Evolutionary conservation across 2,329 filamentous ascomycete species (phyloP).

Genomic region (Alternaria ventricosa): DNA sequence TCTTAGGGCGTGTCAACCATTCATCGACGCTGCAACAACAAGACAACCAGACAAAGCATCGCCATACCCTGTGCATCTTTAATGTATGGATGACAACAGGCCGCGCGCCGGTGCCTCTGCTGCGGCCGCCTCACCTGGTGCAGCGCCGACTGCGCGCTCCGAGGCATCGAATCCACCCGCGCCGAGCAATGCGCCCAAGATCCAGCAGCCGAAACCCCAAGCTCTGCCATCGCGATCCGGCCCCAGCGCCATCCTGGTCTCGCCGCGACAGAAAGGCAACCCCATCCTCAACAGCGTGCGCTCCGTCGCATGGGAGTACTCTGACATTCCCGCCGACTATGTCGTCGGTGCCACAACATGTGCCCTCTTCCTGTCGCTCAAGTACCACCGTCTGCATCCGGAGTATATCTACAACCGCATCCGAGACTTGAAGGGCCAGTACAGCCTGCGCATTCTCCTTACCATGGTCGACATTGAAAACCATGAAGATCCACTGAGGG

Average conservation of each 20-base stretch:
- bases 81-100: slow-evolving; percentile 45
- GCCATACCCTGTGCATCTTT: no score
- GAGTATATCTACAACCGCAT: slow-evolving; percentile 98
- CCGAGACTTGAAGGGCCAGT: slow-evolving; percentile 81
- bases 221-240: slow-evolving; percentile 71
- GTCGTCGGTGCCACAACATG: slow-evolving; percentile 86
- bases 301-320: slow-evolving; percentile 92
- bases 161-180: slow-evolving; percentile 14
- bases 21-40: not conserved
- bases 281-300: slow-evolving; percentile 85
- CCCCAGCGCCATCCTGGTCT: slow-evolving; percentile 85
- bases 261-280: slow-evolving; percentile 91
- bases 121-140: slow-evolving; percentile 6
- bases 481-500: slow-evolving; percentile 87
- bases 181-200: slow-evolving; percentile 48
- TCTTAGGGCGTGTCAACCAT: slow-evolving; percentile 10
- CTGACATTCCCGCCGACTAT: slow-evolving; percentile 95
- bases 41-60: not conserved
- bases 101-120: slow-evolving; percentile 20
- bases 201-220: slow-evolving; percentile 89
- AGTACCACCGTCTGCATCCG: slow-evolving; percentile 95
- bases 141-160: slow-evolving; percentile 6
- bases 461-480: slow-evolving; percentile 95
- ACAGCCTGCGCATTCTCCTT: slow-evolving; percentile 83
- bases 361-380: slow-evolving; percentile 89